Conservation (phyloP, 306 rosid genomes). For the Quercus aquifolioides region DNA sequence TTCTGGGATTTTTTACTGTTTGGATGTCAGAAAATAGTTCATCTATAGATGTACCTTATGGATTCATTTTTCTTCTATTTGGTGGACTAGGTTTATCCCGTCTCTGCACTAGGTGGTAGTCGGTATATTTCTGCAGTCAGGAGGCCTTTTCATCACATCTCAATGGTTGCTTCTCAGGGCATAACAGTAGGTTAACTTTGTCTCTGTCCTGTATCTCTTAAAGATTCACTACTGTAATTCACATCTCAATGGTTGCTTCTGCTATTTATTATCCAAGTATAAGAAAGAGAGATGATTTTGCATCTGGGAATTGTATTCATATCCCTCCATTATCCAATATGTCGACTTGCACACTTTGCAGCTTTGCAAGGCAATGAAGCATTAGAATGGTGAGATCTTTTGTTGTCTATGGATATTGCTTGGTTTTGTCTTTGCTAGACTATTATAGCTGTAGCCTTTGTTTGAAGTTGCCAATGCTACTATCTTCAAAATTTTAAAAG, state of each 20-base stretch:
- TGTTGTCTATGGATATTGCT: not conserved
- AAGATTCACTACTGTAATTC: not conserved
- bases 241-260: no score
- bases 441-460: not conserved
- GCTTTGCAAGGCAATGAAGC: constrained; percentile 58
- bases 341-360: constrained; percentile 61
- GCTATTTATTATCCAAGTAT: not conserved
- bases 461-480: not conserved
- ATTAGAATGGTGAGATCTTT: constrained; percentile 40
- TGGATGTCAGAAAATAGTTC: not conserved
- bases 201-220: not conserved
- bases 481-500: no score
- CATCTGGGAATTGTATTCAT: not conserved
- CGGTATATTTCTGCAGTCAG: constrained; percentile 72
- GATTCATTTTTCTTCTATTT: constrained; percentile 19
- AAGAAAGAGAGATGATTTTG: not conserved
- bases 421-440: not conserved
- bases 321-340: constrained; percentile 15
- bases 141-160: constrained; percentile 73
- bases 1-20: not conserved
- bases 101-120: constrained; percentile 81
- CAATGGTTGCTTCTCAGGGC: constrained; percentile 94
- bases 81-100: constrained; percentile 73
- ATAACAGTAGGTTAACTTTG: constrained; percentile 56
- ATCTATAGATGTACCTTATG: not conserved